Percentiles rank a stretch among this genome's conserved stretches.
phyloP scores from a whole-genome alignment of 805 yeast genomes.

The Candida silvicultrix region DNA sequence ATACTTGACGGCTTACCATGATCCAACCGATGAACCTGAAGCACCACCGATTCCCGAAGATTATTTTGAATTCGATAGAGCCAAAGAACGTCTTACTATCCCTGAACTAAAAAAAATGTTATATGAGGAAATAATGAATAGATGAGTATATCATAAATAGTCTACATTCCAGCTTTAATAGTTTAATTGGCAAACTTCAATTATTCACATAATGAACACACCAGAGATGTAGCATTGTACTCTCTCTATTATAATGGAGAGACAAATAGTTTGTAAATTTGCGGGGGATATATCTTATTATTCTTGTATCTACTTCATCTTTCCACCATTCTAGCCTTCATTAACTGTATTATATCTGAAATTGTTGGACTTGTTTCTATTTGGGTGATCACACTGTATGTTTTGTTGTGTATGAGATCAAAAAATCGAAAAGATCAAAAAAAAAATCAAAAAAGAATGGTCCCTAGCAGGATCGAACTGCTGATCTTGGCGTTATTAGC shows the following conservation, averaged over 20 bases:
- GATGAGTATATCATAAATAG: neutral
- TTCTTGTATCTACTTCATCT: too few species aligned
- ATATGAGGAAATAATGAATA: conserved; percentile 67
- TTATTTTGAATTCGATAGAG: conserved; percentile 83
- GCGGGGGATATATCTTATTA: too few species aligned
- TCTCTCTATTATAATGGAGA: too few species aligned
- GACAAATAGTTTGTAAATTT: too few species aligned
- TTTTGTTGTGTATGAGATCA: neutral
- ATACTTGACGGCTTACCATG: conserved; percentile 82
- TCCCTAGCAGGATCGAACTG: conserved; percentile 88
- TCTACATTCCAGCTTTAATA: too few species aligned
- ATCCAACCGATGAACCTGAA: conserved; percentile 87
- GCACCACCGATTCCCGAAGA: conserved; percentile 79
- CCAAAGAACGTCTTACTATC: conserved; percentile 71
- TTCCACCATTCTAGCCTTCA: too few species aligned
- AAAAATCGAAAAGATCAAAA: neutral
- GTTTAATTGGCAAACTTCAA: too few species aligned
- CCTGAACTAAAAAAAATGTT: conserved; percentile 73
- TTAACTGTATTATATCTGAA: too few species aligned
- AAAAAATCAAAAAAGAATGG: conserved; percentile 27
- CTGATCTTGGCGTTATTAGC: conserved; percentile 59
- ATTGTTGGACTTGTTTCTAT: too few species aligned
- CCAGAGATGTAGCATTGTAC: too few species aligned
- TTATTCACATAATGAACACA: too few species aligned
- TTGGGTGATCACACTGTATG: too few species aligned